Percentiles rank a stretch among this genome's conserved stretches.
phyloP scores from a whole-genome alignment of 768 basidiomycete species.

The Serpula lacrymans region DNA sequence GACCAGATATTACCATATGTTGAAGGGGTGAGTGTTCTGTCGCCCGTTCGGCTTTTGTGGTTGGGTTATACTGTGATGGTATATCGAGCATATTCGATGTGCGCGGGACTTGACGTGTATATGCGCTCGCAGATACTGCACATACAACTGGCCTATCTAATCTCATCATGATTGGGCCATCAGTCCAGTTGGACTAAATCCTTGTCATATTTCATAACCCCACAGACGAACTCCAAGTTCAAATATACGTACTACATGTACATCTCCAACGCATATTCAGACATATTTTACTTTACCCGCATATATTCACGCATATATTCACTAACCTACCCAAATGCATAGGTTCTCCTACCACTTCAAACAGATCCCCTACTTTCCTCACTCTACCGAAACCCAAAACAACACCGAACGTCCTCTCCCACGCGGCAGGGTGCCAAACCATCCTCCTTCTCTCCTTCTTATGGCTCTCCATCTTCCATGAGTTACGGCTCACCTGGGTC shows the following conservation, averaged over 20 bases:
- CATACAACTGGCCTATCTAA: no score
- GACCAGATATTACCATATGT: conserved; percentile 83
- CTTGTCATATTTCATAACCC: no score
- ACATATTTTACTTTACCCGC: neutral
- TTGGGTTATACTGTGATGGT: neutral
- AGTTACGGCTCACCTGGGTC: no score
- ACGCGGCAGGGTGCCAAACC: conserved; percentile 47
- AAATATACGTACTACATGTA: no score
- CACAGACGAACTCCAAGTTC: no score
- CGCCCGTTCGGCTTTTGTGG: neutral
- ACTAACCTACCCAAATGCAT: conserved; percentile 33
- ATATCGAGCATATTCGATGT: neutral
- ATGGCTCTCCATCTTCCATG: no score
- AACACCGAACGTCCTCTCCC: conserved; percentile 50
- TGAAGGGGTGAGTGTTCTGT: conserved; percentile 75
- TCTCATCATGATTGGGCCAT: no score
- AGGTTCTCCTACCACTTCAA: conserved; percentile 61
- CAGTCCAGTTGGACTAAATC: no score
- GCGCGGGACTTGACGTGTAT: neutral
- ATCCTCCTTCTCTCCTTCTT: conserved; percentile 23
- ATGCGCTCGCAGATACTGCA: neutral
- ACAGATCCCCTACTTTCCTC: conserved; percentile 64
- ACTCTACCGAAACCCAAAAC: conserved; percentile 60
- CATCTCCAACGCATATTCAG: no score
- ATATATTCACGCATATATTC: conserved; percentile 27